phyloP scores from a whole-genome alignment of 225 moss, liverwort and hornwort species.

The Thuidium tamariscinum region DNA sequence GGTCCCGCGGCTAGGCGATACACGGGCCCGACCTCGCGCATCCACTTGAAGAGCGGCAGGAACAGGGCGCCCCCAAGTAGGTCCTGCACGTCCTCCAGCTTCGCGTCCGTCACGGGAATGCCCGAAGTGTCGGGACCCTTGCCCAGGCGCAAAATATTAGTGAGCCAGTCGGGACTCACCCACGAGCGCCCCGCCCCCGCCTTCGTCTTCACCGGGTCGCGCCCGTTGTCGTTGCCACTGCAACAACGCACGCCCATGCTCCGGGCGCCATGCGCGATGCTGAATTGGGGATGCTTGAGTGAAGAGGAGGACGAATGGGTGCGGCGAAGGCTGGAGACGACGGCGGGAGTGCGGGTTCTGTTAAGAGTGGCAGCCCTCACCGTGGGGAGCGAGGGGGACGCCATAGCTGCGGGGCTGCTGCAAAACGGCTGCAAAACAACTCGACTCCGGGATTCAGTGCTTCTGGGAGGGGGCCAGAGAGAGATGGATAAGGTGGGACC shows the following conservation, averaged over 20 bases:
- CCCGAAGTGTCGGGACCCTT: slow-evolving; percentile 61
- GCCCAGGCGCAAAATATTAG: slow-evolving; percentile 41
- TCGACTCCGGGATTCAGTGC: background rate
- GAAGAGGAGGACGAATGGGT: no score
- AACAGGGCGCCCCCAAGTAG: slow-evolving; percentile 88
- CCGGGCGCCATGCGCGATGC: background rate
- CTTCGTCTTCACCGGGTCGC: slow-evolving; percentile 40
- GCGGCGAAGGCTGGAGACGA: background rate
- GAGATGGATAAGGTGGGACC: background rate
- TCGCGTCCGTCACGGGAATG: slow-evolving; percentile 77
- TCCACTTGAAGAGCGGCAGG: slow-evolving; percentile 96
- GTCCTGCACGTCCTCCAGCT: slow-evolving; percentile 95
- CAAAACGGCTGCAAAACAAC: background rate
- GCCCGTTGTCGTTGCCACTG: background rate
- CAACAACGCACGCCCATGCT: slow-evolving; percentile 9
- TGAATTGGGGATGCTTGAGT: background rate
- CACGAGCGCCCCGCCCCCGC: slow-evolving; percentile 60
- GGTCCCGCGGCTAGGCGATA: slow-evolving; percentile 92
- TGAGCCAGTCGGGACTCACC: slow-evolving; percentile 92
- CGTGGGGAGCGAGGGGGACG: slow-evolving; percentile 8
- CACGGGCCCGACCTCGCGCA: slow-evolving; percentile 75
- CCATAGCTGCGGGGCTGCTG: slow-evolving; percentile 6
- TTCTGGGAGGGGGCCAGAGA: background rate
- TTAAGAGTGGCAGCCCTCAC: background rate
- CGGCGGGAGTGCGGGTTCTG: background rate